Evolutionary conservation across 2,329 filamentous ascomycete species (phyloP).

Genomic region (Corniculantispora saksenae): DNA sequence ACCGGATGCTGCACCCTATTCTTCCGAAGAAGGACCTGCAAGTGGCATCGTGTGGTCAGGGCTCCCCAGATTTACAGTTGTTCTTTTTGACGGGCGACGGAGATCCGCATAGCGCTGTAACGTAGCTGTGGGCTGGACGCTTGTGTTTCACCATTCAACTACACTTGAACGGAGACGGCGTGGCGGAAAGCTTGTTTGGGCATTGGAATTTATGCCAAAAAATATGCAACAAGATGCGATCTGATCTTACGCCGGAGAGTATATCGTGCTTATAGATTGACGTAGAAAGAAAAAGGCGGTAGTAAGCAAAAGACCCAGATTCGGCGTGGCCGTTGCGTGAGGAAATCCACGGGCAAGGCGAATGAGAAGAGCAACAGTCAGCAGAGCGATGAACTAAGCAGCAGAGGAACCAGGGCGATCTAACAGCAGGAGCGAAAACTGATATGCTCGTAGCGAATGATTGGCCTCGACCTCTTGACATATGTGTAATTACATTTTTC

Average conservation of each 20-base stretch:
- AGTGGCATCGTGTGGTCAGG: not conserved
- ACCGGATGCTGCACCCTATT: not conserved
- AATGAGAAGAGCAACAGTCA: slow-evolving; percentile 1
- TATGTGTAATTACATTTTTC: not conserved
- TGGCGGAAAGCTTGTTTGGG: not conserved
- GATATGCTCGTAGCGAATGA: no score
- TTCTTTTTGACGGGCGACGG: not conserved
- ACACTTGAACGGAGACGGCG: not conserved
- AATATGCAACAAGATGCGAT: not conserved
- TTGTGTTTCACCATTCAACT: not conserved
- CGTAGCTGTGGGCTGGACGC: not conserved
- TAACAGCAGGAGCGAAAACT: no score
- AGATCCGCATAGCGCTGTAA: not conserved
- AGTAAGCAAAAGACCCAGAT: not conserved
- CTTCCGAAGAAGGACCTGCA: not conserved
- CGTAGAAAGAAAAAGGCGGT: not conserved
- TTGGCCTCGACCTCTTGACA: no score
- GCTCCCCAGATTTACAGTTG: not conserved
- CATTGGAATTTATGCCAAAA: not conserved
- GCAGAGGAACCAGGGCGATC: no score
- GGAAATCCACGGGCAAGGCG: not conserved
- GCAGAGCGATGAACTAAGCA: no score
- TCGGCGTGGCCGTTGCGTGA: slow-evolving; percentile 1
- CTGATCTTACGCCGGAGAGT: not conserved
- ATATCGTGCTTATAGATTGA: not conserved